Evolutionary conservation across 1,139 yeast genomes (phyloP), one percentile per base, ranked within the genome.

Genomic region (Nakaseomyces bracarensis): DNA sequence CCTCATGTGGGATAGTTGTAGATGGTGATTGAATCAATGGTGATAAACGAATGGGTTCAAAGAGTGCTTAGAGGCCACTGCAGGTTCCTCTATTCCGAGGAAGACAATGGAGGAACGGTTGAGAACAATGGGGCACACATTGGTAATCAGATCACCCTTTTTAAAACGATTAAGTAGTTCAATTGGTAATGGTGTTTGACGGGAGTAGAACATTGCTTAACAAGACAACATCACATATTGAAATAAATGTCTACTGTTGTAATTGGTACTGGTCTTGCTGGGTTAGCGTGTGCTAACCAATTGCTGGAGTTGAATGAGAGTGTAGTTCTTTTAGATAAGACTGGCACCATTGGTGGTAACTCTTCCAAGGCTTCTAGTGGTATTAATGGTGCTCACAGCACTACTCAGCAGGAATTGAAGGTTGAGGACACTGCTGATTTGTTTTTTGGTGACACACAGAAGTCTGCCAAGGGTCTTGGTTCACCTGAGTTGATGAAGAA

Each of bases 281-380:
- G 94, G 1, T 66, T 83, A 23, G 71, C 83, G n/a, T 79, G 89
- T 2, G 82, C 86, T 1, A 83, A 78, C 55, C 81, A 79, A 52
- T 71, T 81, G 14, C 69, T 78, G 43, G 65, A 71, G 44, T 67
- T 77, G 40, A 47, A 55, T 41, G 55, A 58, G 74, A 79, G 41
- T 67, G 76, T 81, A 13, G 61, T 80, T 0, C 54, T 82, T 14
- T 53, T 82, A 16, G 89, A 82, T 49, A 81, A 81, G 53, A 76
- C 74, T 41, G 71, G 76, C 11, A 74, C 75, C 50, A 66, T 81
- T 33, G 84, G 89, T 44, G 94, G 94, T 3, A 83, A 82, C 56
- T 79, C 89, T 30, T 79, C 83, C 21, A 81, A 82, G 59, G 94
- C 94, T 1, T 80, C 89, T 0, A 77, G 85, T 16, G 94, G 95